Evolutionary conservation across 768 basidiomycete genomes (phyloP).

Genomic region (Rhizopogon vesiculosus): DNA sequence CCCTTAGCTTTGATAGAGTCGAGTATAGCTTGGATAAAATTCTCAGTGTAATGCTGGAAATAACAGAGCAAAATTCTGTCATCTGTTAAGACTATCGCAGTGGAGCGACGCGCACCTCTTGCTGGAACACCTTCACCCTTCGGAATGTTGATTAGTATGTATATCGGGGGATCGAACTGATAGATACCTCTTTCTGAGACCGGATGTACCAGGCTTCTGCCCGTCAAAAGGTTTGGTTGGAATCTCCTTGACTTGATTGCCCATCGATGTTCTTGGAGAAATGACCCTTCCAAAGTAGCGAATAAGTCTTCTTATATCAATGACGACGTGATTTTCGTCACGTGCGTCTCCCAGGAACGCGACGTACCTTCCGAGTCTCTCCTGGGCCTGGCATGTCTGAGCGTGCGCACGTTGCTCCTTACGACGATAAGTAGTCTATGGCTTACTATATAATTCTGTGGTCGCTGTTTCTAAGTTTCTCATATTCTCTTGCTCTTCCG

Average conservation of each 20-base stretch:
- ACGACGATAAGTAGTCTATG: neutral
- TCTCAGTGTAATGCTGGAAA: conserved; percentile 95
- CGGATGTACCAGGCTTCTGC: conserved; percentile 97
- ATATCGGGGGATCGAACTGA: conserved; percentile 8
- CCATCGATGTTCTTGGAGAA: conserved; percentile 28
- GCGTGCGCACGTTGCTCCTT: neutral
- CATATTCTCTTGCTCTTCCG: neutral
- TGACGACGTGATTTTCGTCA: conserved; percentile 3
- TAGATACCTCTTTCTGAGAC: conserved; percentile 84
- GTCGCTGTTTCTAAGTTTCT: neutral
- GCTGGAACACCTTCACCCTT: conserved; percentile 98
- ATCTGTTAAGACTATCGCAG: conserved; percentile 8
- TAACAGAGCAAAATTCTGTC: conserved; percentile 1
- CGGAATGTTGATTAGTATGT: conserved; percentile 14
- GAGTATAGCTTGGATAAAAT: conserved; percentile 94
- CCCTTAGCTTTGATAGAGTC: conserved; percentile 81
- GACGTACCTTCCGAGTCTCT: no score
- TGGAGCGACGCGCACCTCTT: conserved; percentile 55
- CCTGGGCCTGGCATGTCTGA: neutral
- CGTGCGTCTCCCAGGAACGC: neutral
- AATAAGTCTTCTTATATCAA: conserved; percentile 12
- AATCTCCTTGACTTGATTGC: conserved; percentile 56
- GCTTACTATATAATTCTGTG: neutral
- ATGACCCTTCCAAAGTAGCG: neutral
- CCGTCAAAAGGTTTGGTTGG: conserved; percentile 85